Percentiles rank a stretch among this genome's conserved stretches.
These are phyloP conservation scores for Dunaliella sp. DNA, from an alignment of 139 green algal species.

Conservation along the genomic window DNA sequence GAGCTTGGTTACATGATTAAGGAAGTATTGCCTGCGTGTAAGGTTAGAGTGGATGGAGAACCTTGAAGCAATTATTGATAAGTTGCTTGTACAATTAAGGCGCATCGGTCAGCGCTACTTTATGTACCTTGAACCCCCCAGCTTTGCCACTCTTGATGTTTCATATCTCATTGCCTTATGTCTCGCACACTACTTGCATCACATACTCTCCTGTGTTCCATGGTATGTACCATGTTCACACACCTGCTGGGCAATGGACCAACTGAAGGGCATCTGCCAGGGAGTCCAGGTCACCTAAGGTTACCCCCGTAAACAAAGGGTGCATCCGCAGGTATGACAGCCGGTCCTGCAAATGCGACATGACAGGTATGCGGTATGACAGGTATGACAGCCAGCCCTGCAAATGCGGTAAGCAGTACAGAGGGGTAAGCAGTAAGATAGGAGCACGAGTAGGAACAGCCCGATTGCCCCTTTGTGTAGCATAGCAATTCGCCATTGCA, in stretches of 20 bases:
- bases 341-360: conserved; percentile 16
- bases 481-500: neutral
- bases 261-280: conserved; percentile 7
- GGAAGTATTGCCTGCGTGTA: neutral
- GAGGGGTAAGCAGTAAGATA: neutral
- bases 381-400: neutral
- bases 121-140: too few relatives aligned
- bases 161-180: too few relatives aligned
- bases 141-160: too few relatives aligned
- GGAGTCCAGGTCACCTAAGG: conserved; percentile 27
- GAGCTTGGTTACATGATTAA: too few relatives aligned
- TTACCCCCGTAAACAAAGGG: conserved; percentile 22
- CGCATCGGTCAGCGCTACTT: too few relatives aligned
- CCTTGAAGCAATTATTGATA: too few relatives aligned
- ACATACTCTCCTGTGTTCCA: too few relatives aligned
- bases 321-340: conserved; percentile 24
- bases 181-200: too few relatives aligned
- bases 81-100: too few relatives aligned
- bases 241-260: neutral
- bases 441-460: neutral
- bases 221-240: too few relatives aligned
- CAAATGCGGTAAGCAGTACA: neutral
- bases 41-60: neutral
- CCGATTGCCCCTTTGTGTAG: neutral
- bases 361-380: neutral